Conservation (phyloP, 768 basidiomycete species). For the Paxillus ammoniavirescens region DNA sequence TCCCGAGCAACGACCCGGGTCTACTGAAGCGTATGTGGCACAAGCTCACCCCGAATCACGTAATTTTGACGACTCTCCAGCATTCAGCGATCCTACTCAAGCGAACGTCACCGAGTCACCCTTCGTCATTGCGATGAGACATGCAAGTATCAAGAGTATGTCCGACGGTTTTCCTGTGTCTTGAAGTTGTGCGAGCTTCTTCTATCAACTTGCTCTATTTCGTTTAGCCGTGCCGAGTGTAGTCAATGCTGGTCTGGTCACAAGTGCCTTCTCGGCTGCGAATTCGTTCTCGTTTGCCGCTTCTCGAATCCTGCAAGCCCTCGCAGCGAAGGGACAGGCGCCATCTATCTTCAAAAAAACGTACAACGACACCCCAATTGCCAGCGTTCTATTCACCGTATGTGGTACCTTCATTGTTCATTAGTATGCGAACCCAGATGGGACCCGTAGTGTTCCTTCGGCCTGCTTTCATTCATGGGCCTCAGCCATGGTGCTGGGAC, state of each 20-base stretch:
- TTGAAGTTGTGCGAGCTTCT: background rate
- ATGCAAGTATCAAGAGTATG: slow-evolving; percentile 62
- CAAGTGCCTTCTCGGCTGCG: slow-evolving; percentile 70
- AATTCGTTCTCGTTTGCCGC: slow-evolving; percentile 60
- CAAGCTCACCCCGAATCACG: slow-evolving; percentile 6
- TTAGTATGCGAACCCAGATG: background rate
- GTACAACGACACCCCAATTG: too few species aligned
- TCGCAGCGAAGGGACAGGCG: slow-evolving; percentile 47
- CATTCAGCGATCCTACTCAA: slow-evolving; percentile 45
- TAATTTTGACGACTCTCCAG: background rate
- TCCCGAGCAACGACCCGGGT: slow-evolving; percentile 57
- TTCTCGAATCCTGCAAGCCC: slow-evolving; percentile 39
- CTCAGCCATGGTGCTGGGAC: slow-evolving; percentile 50
- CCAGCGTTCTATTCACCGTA: too few species aligned
- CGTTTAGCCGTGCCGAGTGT: slow-evolving; percentile 54
- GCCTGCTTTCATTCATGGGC: slow-evolving; percentile 58
- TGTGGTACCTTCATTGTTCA: too few species aligned
- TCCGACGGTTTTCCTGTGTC: too few species aligned
- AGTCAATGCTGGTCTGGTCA: slow-evolving; percentile 70
- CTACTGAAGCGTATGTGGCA: slow-evolving; percentile 39
- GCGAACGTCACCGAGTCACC: slow-evolving; percentile 74
- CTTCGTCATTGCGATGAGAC: slow-evolving; percentile 76
- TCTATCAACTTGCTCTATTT: background rate
- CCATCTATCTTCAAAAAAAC: slow-evolving; percentile 21
- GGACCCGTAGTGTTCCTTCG: slow-evolving; percentile 33